phyloP scores from a whole-genome alignment of 495 filamentous ascomycete genomes.

The Penicillium taxi region DNA sequence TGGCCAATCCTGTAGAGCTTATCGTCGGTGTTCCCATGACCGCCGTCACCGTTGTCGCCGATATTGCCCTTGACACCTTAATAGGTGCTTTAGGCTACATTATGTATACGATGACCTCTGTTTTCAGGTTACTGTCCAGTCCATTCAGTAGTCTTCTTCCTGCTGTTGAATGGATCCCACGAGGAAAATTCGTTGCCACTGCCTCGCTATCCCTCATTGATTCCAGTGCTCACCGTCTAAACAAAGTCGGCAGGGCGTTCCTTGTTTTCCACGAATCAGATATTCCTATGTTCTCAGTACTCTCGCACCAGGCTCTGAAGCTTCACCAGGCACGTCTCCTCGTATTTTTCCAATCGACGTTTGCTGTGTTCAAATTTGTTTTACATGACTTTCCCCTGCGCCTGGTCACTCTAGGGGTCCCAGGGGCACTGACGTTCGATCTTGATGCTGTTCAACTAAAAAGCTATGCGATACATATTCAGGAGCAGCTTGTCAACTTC shows the following conservation, averaged over 20 bases:
- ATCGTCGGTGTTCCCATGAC: conserved; percentile 62
- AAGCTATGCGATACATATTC: conserved; percentile 6
- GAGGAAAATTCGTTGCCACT: conserved; percentile 34
- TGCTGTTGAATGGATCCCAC: conserved; percentile 31
- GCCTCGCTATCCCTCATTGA: conserved; percentile 42
- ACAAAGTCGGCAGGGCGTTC: conserved; percentile 37
- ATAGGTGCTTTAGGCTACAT: conserved; percentile 50
- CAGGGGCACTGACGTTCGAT: conserved; percentile 16
- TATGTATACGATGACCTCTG: conserved; percentile 45
- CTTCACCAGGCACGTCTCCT: conserved; percentile 38
- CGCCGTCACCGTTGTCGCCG: conserved; percentile 59
- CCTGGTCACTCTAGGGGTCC: conserved; percentile 21
- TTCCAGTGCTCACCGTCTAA: conserved; percentile 34
- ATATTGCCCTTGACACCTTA: conserved; percentile 57
- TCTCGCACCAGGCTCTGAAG: conserved; percentile 52
- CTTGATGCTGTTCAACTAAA: conserved; percentile 9
- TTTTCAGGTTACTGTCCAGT: conserved; percentile 36
- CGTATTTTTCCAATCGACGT: conserved; percentile 14
- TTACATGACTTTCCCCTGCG: conserved; percentile 35
- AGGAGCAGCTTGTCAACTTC: conserved; percentile 18
- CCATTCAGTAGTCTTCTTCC: conserved; percentile 39
- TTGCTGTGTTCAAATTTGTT: conserved; percentile 22
- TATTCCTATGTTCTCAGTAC: conserved; percentile 52
- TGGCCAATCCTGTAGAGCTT: conserved; percentile 68
- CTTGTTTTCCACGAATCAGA: conserved; percentile 46